phyloP scores from a whole-genome alignment of 805 yeast species.

The Grigorovia yakushimaensis region DNA sequence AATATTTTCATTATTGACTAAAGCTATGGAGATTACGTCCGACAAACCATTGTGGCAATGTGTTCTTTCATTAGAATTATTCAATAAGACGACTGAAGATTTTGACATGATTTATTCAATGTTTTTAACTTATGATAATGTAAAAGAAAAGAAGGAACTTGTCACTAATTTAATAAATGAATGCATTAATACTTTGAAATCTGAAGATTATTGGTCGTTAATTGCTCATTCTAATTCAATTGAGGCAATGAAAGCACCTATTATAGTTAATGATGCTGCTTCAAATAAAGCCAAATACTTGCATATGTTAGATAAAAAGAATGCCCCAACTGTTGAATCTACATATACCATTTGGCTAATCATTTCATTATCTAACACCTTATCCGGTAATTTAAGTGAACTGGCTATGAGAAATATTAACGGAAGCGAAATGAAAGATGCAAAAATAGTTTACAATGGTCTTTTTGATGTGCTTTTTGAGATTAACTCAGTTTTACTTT shows the following conservation, averaged over 20 bases:
- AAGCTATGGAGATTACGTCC: conserved; percentile 50
- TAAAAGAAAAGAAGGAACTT: conserved; percentile 48
- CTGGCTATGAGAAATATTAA: conserved; percentile 30
- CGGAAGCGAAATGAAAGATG: conserved; percentile 7
- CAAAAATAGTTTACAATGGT: conserved; percentile 21
- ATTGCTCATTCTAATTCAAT: conserved; percentile 31
- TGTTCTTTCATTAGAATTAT: conserved; percentile 63
- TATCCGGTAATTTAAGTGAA: conserved; percentile 53
- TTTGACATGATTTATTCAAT: conserved; percentile 41
- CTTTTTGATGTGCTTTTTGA: conserved; percentile 34
- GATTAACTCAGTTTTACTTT: conserved; percentile 43
- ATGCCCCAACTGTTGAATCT: conserved; percentile 59
- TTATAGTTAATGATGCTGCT: conserved; percentile 37
- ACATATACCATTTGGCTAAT: conserved; percentile 55
- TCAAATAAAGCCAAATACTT: conserved; percentile 45
- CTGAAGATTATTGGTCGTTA: conserved; percentile 22
- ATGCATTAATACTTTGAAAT: conserved; percentile 30
- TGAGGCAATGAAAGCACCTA: conserved; percentile 20
- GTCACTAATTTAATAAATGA: conserved; percentile 44
- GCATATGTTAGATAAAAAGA: conserved; percentile 72
- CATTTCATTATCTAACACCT: conserved; percentile 39
- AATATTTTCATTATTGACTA: conserved; percentile 63
- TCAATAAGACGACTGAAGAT: conserved; percentile 49
- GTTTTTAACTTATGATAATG: conserved; percentile 53
- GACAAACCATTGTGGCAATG: conserved; percentile 62